Conservation (phyloP, 176 grass and related monocot species). For the Olyra latifolia region DNA sequence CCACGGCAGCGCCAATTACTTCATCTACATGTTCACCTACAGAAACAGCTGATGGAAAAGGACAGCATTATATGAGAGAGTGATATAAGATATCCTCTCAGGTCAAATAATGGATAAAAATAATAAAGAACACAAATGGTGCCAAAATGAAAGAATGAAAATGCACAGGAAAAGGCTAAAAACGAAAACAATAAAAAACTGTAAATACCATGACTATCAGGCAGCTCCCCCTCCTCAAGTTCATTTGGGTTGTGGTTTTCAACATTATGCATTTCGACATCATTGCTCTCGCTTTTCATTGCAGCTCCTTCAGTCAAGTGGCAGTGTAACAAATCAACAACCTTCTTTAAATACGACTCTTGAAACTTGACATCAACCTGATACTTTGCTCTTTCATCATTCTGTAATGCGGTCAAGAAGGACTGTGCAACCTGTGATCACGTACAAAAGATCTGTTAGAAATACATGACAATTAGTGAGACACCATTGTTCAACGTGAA, state of each 20-base stretch:
- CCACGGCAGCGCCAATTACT: conserved; percentile 89
- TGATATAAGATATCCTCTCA: not conserved
- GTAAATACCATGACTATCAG: conserved; percentile 81
- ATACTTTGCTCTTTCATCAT: conserved; percentile 96
- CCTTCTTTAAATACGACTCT: conserved; percentile 91
- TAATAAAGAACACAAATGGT: conserved; percentile 5
- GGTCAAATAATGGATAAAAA: conserved; percentile 15
- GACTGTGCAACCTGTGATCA: conserved; percentile 84
- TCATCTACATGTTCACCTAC: conserved; percentile 98
- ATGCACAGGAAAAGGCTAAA: not conserved
- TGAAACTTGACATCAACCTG: conserved; percentile 99
- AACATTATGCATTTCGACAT: conserved; percentile 49
- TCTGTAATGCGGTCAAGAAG: conserved; percentile 93
- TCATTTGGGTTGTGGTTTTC: conserved; percentile 55
- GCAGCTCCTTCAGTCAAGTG: conserved; percentile 88
- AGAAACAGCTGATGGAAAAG: conserved; percentile 74
- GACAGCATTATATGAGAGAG: conserved; percentile 20
- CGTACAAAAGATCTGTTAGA: conserved; percentile 32
- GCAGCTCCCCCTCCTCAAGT: conserved; percentile 95
- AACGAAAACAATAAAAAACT: not conserved
- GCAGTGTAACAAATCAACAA: conserved; percentile 82
- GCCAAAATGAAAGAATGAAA: conserved; percentile 5
- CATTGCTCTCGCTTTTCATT: conserved; percentile 37
- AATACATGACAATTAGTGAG: conserved; percentile 22
- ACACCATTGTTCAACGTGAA: conserved; percentile 3